phyloP scores from a whole-genome alignment of 192 early-diverging fungal species.

The Coemansia sp. region DNA sequence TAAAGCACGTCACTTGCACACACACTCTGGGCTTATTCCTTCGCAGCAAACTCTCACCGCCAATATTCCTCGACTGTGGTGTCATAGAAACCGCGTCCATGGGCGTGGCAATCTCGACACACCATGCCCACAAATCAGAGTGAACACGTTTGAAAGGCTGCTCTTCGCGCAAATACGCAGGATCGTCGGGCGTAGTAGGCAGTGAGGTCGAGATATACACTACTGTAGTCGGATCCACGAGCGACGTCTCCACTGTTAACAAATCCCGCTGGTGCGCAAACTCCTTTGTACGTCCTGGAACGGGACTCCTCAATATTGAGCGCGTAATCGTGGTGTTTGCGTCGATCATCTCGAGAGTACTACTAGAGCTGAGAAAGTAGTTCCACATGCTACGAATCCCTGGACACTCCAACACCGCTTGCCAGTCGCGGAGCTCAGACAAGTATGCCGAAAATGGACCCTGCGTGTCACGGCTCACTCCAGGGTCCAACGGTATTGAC shows the following conservation, averaged over 20 bases:
- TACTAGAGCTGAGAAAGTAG: conserved; percentile 41
- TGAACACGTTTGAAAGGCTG: conserved; percentile 28
- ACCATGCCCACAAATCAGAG: conserved; percentile 53
- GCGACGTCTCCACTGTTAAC: conserved; percentile 55
- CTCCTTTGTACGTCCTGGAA: conserved; percentile 33
- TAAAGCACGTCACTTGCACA: conserved; percentile 49
- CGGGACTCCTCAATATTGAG: conserved; percentile 39
- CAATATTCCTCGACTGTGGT: not conserved
- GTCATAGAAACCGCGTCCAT: conserved; percentile 21
- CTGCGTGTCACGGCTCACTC: conserved; percentile 43
- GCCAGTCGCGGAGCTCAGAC: conserved; percentile 57
- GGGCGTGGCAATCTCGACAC: conserved; percentile 52
- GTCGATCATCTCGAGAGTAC: conserved; percentile 51
- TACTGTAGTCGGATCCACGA: conserved; percentile 54
- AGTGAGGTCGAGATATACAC: conserved; percentile 51
- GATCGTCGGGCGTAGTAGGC: conserved; percentile 41
- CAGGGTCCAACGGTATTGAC: conserved; percentile 45
- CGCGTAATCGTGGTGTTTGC: conserved; percentile 45
- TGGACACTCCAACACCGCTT: conserved; percentile 52
- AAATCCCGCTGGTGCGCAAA: conserved; percentile 49
- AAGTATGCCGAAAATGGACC: conserved; percentile 44
- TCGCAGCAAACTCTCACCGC: conserved; percentile 6
- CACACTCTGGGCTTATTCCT: conserved; percentile 32
- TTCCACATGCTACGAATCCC: conserved; percentile 54
- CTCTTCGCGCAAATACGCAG: conserved; percentile 38